Base-by-base conservation (phyloP, 805 yeast species). In the Pichia pseudocactophila region DNA sequence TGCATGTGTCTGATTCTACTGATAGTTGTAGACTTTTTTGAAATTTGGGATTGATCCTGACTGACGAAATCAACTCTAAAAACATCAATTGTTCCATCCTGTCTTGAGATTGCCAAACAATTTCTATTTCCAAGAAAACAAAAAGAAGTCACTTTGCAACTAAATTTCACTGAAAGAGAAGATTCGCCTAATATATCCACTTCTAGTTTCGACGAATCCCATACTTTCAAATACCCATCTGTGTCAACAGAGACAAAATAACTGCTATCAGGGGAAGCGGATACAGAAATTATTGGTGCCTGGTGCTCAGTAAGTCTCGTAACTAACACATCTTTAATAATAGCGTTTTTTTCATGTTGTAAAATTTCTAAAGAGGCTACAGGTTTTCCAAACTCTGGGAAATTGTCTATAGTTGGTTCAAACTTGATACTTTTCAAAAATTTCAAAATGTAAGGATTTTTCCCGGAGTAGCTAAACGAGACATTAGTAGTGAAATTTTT, bases 191-290 rank as follows among this genome's bases (percentile, higher is more conserved):
- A 63, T 3, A 78, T 74, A 33, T 81, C 82, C 42, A 72, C 73
- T 40, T 80, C 86, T 30, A 89, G 62, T 44, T 78, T 74, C 9
- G 64, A 53, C 1, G 80, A 61, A 54, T 86, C 94, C 97, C 97
- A 92, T 0, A 90, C 60, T 49, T 77, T 81, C 32, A 92, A 53
- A 2, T 64, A 55, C 0, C 97, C 96, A 25, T 73, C 71, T 37
- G 79, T 82, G 7, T 92, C 85, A 2, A 88, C 95, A 2, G 92
- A 79, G 2, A 87, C 64, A 48, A 90, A 78, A 49, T 75, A 81
- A 19, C 73, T 73, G 13, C 76, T 71, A 25, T 81, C 78, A 0
- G 82, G 78, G 5, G 84, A 70, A 0, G 75, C 71, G 1, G 70
- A 74, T 8, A 87, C 55, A 22, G 79, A 63, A 18, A 69, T 76